Evolutionary conservation across 2,329 filamentous ascomycete species (phyloP).

Genomic region (Fusarium agapanthi): DNA sequence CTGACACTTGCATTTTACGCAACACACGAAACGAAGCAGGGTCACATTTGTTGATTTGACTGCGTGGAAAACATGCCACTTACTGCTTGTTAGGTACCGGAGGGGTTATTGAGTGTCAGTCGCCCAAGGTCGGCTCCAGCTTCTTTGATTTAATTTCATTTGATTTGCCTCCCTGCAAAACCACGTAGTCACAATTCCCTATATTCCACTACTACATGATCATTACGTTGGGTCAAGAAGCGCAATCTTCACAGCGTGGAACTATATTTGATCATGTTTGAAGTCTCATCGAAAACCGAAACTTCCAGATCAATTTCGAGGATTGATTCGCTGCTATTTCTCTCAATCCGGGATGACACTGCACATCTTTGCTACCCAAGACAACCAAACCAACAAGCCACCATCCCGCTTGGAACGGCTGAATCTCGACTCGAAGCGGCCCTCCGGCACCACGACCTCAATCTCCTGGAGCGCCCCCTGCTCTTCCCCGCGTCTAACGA

Average conservation of each 20-base stretch:
- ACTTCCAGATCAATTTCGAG: not conserved
- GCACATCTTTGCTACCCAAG: not conserved
- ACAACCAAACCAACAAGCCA: not conserved
- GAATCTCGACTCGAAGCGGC: slow-evolving; percentile 3
- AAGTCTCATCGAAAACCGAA: not conserved
- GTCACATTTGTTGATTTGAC: not conserved
- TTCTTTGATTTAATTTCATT: not conserved
- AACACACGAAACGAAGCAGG: not conserved
- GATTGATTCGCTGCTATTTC: not conserved
- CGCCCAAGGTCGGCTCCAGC: not conserved
- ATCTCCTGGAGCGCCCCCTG: not conserved
- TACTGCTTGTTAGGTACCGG: not conserved
- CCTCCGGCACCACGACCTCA: not conserved
- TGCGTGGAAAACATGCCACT: slow-evolving; percentile 23
- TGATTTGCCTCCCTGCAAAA: slow-evolving; percentile 7
- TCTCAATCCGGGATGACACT: not conserved
- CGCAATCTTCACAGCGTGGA: not conserved
- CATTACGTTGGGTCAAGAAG: not conserved
- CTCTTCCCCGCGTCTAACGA: not conserved
- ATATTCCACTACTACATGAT: not conserved
- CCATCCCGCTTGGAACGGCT: slow-evolving; percentile 1
- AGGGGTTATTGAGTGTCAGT: not conserved
- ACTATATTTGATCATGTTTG: not conserved
- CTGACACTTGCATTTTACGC: slow-evolving; percentile 28
- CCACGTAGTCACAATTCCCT: not conserved